Evolutionary conservation across 2,329 filamentous ascomycete genomes (phyloP), one percentile per base, ranked within the genome.

Genomic region (Curvularia verruculosa): DNA sequence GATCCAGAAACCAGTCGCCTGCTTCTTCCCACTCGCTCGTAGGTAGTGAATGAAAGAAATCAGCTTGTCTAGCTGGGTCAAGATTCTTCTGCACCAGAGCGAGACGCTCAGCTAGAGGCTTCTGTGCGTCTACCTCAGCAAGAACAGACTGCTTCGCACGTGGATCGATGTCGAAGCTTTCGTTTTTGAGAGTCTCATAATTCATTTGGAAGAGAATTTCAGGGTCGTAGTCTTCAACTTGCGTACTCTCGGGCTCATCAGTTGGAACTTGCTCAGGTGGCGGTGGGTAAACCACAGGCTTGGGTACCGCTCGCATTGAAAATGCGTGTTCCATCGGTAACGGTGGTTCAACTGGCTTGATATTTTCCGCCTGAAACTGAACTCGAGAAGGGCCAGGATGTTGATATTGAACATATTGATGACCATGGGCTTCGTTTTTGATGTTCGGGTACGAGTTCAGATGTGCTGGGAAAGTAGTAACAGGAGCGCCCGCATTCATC

Each of bases 11-110:
- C 79, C 85, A 84, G 55, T 86, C 83, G 2, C 86, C 86, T 21
- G 84, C 83, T 44, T 85, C 81, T 72, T 88, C 86, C 84, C 86
- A 87, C 59, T 87, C 80, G 3, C 78, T 71, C 15, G 86, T 79
- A 0, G 77, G 73, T 39, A 88, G 76, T 9, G 78, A 79, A 1
- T 76, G 73, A 60, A 88, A 82, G 69, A 87, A 85, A 0, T 72
- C 63, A 3, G 71, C 69, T 58, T 85, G 82, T 3, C 80, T 75
- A 24, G 73, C 49, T 1, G 58, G 29, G 26, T 60, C 58, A 7
- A 74, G 59, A 4, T 64, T 65, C 23, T 65, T 56, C 47, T 70
- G 63, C 2, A 70, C 72, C 26, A 67, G 63, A 2, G 59, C 46
- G 7, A 76, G 56, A 28, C 70, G 73, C n/a, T 75, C 72, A 8